Evolutionary conservation across 2,329 filamentous ascomycete genomes (phyloP), one percentile per base, ranked within the genome.

Genomic region (Hypoxylon sp.): DNA sequence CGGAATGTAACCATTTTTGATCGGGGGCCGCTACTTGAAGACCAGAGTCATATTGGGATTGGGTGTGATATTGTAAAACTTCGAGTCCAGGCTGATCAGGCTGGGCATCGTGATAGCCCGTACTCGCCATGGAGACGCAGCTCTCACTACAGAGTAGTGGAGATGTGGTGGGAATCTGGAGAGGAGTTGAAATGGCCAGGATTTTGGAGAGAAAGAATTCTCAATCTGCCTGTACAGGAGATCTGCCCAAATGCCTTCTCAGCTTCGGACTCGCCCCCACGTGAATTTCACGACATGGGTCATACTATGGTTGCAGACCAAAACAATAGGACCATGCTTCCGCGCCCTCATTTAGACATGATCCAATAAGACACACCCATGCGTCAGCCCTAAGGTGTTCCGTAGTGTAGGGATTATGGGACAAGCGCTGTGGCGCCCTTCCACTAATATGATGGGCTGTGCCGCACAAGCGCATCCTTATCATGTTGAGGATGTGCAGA

Each of bases 31-130:
- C n/a, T 37, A 54, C 54, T 37, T 64, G 46, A 5, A 59, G 55
- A 14, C 51, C 56, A 10, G 29, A 14, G 9, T 51, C 35, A 31
- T 57, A 47, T 48, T 24, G 39, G 22, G 26, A 6, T 48, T n/a
- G 39, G 22, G 26, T 5, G 14, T 24, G 11, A 42, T 44, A 8
- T 13, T 59, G 50, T 3, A 44, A n/a, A 13, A 56, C 63, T 65
- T 65, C 63, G 47, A 65, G 50, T 29, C 56, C 63, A n/a, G 63
- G 50, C 44, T 65, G 61, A 3, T 63, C 53, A 19, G 19, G 37
- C 9, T 35, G 55, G 44, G 17, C 22, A 33, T 55, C 5, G 13
- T 56, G 17, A 22, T 44, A 65, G 26, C n/a, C 13, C 3, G 35
- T 33, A 44, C 44, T 60, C 29, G 63, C 56, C 63, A 65, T 65